Evolutionary conservation across 2,329 filamentous ascomycete genomes (phyloP).

Genomic region (Tolypocladium tropicale): DNA sequence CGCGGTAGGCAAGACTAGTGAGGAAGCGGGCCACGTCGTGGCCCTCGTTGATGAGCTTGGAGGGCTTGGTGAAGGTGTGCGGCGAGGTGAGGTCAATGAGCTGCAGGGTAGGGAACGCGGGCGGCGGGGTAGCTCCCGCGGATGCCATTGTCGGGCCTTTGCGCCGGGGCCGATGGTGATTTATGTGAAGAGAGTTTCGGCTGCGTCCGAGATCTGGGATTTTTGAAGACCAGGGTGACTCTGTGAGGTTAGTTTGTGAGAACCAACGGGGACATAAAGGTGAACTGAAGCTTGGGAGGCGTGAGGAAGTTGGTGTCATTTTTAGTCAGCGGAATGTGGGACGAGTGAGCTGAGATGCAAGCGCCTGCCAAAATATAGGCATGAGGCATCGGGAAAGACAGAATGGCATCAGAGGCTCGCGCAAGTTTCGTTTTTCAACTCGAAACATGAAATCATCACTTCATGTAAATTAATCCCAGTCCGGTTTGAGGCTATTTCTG

Average conservation of each 20-base stretch:
- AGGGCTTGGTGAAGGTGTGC: conserved; percentile 53
- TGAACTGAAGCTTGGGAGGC: background rate
- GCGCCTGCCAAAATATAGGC: no score
- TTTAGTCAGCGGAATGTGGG: background rate
- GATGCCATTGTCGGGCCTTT: background rate
- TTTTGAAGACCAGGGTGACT: no score
- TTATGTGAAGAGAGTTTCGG: background rate
- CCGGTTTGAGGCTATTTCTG: no score
- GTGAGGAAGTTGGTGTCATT: background rate
- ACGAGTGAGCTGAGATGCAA: no score
- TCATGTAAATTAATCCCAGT: no score
- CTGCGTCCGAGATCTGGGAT: background rate
- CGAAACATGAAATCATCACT: no score
- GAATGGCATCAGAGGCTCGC: no score
- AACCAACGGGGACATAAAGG: background rate
- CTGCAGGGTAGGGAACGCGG: conserved; percentile 22
- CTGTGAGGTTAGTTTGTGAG: background rate
- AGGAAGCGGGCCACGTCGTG: conserved; percentile 75
- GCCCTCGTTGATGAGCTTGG: conserved; percentile 77
- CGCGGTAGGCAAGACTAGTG: conserved; percentile 69
- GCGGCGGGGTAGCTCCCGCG: background rate
- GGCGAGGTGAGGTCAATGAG: conserved; percentile 37
- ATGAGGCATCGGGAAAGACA: no score
- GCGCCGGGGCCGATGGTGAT: background rate
- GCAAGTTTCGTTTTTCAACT: no score